A percentile compares a stretch with the other conserved stretches of the same genome.
phyloP scores from a whole-genome alignment of 257 asterid genomes.

The Nicotiana tomentosiformis region DNA sequence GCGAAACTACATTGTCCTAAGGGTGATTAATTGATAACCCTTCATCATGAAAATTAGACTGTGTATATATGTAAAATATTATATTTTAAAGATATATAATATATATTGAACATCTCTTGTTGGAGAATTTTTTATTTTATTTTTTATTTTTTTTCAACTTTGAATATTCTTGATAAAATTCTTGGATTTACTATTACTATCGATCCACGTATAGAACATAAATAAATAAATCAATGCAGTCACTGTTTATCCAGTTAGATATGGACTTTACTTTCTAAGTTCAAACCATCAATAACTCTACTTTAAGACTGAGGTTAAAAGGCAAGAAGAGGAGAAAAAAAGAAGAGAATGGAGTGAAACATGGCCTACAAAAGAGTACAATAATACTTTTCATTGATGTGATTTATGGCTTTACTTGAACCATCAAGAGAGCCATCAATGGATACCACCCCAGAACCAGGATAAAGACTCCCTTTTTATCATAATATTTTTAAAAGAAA shows the following conservation, averaged over 20 bases:
- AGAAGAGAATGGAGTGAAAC: neutral
- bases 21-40: too few species aligned
- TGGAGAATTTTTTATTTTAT: too few species aligned
- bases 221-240: neutral
- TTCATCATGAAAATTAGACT: too few species aligned
- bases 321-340: slow-evolving; percentile 20
- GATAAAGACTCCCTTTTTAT: slow-evolving; percentile 19
- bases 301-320: slow-evolving; percentile 19
- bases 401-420: slow-evolving; percentile 52
- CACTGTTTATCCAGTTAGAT: neutral
- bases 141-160: too few species aligned
- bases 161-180: too few species aligned
- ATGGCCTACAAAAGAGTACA: slow-evolving; percentile 15
- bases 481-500: neutral
- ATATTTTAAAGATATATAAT: too few species aligned
- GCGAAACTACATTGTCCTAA: too few species aligned
- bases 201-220: too few species aligned
- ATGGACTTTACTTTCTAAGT: slow-evolving; percentile 9
- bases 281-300: slow-evolving; percentile 29
- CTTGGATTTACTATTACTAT: fast-evolving
- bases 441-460: slow-evolving; percentile 28
- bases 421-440: slow-evolving; percentile 36
- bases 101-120: too few species aligned
- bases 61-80: too few species aligned
- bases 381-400: slow-evolving; percentile 62